Evolutionary conservation across 768 basidiomycete genomes (phyloP), one percentile per base, ranked within the genome.

Genomic region (Solioccasus polychromus): DNA sequence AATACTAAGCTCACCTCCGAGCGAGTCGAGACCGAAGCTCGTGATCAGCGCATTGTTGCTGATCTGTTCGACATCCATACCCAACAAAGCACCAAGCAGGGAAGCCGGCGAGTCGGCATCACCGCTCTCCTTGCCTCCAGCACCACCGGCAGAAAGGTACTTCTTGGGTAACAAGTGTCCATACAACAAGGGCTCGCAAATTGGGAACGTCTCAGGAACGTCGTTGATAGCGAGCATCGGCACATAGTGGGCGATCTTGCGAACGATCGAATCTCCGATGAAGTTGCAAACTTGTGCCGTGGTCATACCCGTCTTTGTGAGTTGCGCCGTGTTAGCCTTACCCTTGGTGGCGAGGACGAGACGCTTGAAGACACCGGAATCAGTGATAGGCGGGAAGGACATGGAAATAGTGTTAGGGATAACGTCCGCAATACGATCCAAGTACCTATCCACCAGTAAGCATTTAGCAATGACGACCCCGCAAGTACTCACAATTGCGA

Each of bases 351-450:
- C 35, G 5, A 55, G 55, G 5, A 64, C 63, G 32, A 64, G 63
- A 30, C 62, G 63, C 37, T 64, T 64, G 54, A 64, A 64, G 48
- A 64, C 60, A n/a, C 62, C 62, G 3, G 63, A 66, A 32, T 68
- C 68, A 6, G 55, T 62, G 44, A 68, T 65, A 5, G 66, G 64
- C 2, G 67, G 67, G 44, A 66, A 59, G 23, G 64, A 60, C 53
- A 68, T 62, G 10, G 67, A 63, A 31, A 68, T 54, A 10, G 54
- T 51, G 46, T 68, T 68, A 0, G 66, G 63, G 19, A 68, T 44
- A 3, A 42, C 17, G 18, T 62, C 59, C 32, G 63, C 58, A 19
- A 68, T 61, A 23, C 61, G 61, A 39, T 68, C 66, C 44, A 68
- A 52, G 35, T 63, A 65, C 29, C 65, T 67, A 15, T 39, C 6